Evolutionary conservation across 1,139 yeast genomes (phyloP), one percentile per base, ranked within the genome.

Genomic region (Meyerozyma carpophila): DNA sequence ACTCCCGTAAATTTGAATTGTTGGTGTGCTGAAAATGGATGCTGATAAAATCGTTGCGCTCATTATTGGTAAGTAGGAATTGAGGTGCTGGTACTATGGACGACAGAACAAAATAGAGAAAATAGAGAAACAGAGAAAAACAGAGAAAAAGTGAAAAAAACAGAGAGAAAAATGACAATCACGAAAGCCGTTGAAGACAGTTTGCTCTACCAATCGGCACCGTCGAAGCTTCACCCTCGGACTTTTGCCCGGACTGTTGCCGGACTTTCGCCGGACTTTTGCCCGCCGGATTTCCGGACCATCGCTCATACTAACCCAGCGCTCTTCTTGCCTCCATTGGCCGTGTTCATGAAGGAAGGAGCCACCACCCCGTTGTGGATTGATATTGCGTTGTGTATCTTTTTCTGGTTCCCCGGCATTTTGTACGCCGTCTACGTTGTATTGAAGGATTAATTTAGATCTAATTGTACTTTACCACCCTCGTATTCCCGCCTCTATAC

Each of bases 321-420:
- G 43, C 46, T 83, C 44, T 65, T 83, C 51, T 65, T 83, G 54
- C 91, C 90, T 43, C 90, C 90, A 42, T 69, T 82, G 54, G 87
- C 90, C 31, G 90, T 84, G 49, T 83, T 77, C 63, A 63, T 82
- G 73, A 77, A 73, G 54, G 74, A 72, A 53, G 90, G 90, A 47
- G 73, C 79, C 50, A 78, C 82, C 50, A 70, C 73, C 41, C 81
- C 75, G 40, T 77, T 83, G 59, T 68, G 84, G 64, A 74, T 84
- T 58, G 83, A 82, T 68, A 57, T 80, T 50, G 59, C 81, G 44
- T 75, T 81, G 57, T 82, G 89, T 70, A 52, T 72, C 54, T 78
- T 79, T 57, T 68, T 78, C 54, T 84, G 81, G 81, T 81, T 84
- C 81, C 91, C 90, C 53, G 90, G 84, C 66, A 82, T 82, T 61